These are phyloP conservation scores for Helotiales sp. DNA, from an alignment of 2,329 filamentous ascomycete species.

Conservation along the genomic window DNA sequence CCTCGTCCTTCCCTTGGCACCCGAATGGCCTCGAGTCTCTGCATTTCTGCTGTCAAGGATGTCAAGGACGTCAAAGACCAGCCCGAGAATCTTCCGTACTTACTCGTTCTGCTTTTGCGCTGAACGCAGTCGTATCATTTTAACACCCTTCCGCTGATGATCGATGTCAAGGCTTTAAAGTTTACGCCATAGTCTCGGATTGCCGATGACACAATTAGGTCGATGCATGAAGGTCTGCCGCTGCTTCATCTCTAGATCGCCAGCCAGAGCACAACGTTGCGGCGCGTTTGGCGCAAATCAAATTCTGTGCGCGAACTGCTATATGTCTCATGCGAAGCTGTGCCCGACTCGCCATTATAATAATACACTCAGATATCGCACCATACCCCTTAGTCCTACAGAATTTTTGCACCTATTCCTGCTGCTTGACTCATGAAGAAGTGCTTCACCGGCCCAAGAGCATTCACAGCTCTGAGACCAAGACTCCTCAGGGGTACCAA, in stretches of 20 bases:
- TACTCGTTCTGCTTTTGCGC: background rate
- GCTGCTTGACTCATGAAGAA: conserved; percentile 82
- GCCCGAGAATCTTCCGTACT: background rate
- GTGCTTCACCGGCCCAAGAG: conserved; percentile 75
- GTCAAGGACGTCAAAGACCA: too few relatives aligned
- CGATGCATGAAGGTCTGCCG: background rate
- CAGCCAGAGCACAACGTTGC: conserved; percentile 5
- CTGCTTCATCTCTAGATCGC: conserved; percentile 4
- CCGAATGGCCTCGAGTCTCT: background rate
- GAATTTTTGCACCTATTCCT: conserved; percentile 56
- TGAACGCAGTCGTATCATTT: background rate
- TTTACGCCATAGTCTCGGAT: conserved; percentile 1
- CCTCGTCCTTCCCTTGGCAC: background rate
- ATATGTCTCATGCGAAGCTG: conserved; percentile 11
- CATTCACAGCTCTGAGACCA: conserved; percentile 78
- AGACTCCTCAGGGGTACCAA: conserved; percentile 79
- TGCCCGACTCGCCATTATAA: conserved; percentile 4
- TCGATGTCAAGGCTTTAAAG: background rate
- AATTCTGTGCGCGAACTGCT: conserved; percentile 14
- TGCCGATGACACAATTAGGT: background rate
- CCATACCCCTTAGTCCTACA: conserved; percentile 31
- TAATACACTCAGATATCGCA: conserved; percentile 19
- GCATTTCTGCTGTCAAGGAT: conserved; percentile 8
- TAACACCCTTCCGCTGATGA: background rate
- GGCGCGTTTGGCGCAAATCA: conserved; percentile 2